A percentile compares a stretch with the other conserved stretches of the same genome.
Evolutionary conservation across 2,329 filamentous ascomycete genomes (phyloP).

Genomic region (Rasamsonia emersonii): DNA sequence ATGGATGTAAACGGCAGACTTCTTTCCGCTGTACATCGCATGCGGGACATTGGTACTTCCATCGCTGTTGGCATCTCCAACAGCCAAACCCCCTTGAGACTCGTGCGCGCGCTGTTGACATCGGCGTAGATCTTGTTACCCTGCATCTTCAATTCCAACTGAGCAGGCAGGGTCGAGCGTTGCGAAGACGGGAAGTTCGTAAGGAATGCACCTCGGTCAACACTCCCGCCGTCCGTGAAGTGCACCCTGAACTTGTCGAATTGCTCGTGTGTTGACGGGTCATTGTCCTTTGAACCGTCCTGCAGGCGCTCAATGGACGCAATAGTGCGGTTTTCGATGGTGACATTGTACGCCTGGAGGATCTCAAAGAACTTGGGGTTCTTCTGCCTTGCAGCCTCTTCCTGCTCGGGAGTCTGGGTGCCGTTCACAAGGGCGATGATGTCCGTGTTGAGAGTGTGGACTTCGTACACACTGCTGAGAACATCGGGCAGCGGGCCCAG

Average conservation of each 20-base stretch:
- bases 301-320: constrained; percentile 39
- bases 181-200: constrained; percentile 43
- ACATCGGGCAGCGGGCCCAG: constrained; percentile 40
- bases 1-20: constrained; percentile 49
- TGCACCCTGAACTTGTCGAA: constrained; percentile 49
- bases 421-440: constrained; percentile 53
- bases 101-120: constrained; percentile 42
- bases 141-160: constrained; percentile 41
- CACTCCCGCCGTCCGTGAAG: constrained; percentile 39
- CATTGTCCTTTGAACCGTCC: constrained; percentile 20
- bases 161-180: constrained; percentile 38
- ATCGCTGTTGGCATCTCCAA: constrained; percentile 54
- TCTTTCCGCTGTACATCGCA: constrained; percentile 52
- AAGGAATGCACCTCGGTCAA: constrained; percentile 46
- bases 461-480: constrained; percentile 41
- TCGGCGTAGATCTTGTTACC: constrained; percentile 40
- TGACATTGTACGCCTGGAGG: constrained; percentile 43
- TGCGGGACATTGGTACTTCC: constrained; percentile 54
- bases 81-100: constrained; percentile 47
- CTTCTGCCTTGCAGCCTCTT: constrained; percentile 30
- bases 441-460: constrained; percentile 48
- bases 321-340: constrained; percentile 50
- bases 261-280: constrained; percentile 31
- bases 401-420: constrained; percentile 41
- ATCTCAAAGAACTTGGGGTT: constrained; percentile 43